phyloP scores from a whole-genome alignment of 148 eudicot species.

The Silene latifolia region DNA sequence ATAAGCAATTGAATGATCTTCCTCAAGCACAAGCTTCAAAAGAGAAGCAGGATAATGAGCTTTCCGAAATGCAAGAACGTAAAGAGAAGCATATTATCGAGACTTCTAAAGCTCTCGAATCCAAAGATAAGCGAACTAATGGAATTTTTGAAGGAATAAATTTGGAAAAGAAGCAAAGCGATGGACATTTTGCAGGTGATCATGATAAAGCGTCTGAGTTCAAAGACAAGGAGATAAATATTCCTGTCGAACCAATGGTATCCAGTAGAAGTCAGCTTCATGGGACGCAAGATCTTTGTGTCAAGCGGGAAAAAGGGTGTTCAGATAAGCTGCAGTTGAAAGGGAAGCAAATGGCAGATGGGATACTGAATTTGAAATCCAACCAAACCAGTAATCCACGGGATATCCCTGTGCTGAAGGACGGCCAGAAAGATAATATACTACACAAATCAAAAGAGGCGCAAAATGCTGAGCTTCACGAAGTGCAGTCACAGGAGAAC shows the following conservation, averaged over 20 bases:
- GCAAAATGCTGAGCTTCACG: slow-evolving; percentile 1
- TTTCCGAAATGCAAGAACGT: not conserved
- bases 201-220: slow-evolving; percentile 4
- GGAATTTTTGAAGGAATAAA: not conserved
- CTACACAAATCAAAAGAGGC: not conserved
- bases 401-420: not conserved
- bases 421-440: not conserved
- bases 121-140: slow-evolving; percentile 14
- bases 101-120: not conserved
- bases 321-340: slow-evolving; percentile 2
- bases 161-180: slow-evolving; percentile 9
- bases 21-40: not conserved
- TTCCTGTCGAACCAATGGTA: not conserved
- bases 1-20: not conserved
- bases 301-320: not conserved
- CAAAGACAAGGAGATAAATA: slow-evolving; percentile 14
- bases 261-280: not conserved
- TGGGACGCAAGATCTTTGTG: not conserved
- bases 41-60: not conserved
- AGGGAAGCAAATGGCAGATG: slow-evolving; percentile 11
- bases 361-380: not conserved
- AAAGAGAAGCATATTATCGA: slow-evolving; percentile 6
- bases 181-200: not conserved
- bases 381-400: not conserved
- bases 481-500: not conserved